Percentiles rank a stretch among this genome's conserved stretches.
These are phyloP conservation scores for Kwoniella mangroviensis DNA, from an alignment of 768 basidiomycete species.

Conservation along the genomic window DNA sequence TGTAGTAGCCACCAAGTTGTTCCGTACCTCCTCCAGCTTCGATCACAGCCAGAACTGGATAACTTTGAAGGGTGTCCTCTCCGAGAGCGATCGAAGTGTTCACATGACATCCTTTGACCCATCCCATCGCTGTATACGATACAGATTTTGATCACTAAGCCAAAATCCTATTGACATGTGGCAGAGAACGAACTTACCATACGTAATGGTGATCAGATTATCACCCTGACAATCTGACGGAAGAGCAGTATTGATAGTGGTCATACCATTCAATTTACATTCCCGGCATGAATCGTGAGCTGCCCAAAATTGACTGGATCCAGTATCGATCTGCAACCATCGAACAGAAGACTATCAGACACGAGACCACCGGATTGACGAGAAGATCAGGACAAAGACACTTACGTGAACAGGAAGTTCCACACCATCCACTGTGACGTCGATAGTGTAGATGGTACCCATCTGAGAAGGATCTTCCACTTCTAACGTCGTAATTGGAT, in stretches of 20 bases:
- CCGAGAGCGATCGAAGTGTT: conserved; percentile 10
- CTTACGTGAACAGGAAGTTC: conserved; percentile 17
- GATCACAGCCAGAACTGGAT: conserved; percentile 15
- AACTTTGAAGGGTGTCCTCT: conserved; percentile 7
- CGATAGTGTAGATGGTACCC: conserved; percentile 19
- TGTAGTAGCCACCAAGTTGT: conserved; percentile 8
- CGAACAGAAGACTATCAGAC: too few species aligned
- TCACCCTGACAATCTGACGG: not conserved
- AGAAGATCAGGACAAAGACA: not conserved
- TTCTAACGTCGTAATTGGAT: not conserved
- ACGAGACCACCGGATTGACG: too few species aligned
- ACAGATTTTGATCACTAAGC: not conserved
- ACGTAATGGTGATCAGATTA: not conserved
- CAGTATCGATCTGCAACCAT: conserved; percentile 2
- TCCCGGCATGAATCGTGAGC: conserved; percentile 1
- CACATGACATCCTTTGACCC: conserved; percentile 9
- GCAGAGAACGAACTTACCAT: not conserved
- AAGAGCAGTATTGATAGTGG: not conserved
- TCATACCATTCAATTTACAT: conserved; percentile 4
- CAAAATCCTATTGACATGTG: too few species aligned
- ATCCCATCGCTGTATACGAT: conserved; percentile 2
- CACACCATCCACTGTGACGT: conserved; percentile 13
- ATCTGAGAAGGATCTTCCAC: conserved; percentile 5
- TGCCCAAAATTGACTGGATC: conserved; percentile 3
- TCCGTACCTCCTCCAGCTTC: conserved; percentile 8